Conservation (phyloP, 2,329 filamentous ascomycete genomes). For the Stagonosporopsis chrysanthemi region DNA sequence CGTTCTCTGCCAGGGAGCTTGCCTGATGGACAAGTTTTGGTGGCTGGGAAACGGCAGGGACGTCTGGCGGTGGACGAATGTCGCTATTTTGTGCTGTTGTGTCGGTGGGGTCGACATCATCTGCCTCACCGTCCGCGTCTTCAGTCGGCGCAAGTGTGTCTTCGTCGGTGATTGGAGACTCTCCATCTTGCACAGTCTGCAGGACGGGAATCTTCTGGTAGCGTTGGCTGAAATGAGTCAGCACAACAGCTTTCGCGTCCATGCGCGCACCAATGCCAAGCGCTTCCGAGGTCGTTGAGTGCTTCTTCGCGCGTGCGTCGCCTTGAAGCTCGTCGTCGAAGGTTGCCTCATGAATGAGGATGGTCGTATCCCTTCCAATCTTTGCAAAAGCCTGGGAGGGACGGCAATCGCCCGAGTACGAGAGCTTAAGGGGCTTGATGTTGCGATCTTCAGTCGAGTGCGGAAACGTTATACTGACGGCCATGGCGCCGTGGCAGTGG, state of each 20-base stretch:
- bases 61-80: slow-evolving; percentile 22
- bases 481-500: slow-evolving; percentile 83
- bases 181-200: slow-evolving; percentile 48
- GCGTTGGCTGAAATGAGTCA: slow-evolving; percentile 95
- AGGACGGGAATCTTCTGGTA: slow-evolving; percentile 78
- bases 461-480: slow-evolving; percentile 78
- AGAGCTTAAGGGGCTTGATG: slow-evolving; percentile 75
- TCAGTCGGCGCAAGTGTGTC: slow-evolving; percentile 22
- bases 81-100: slow-evolving; percentile 32
- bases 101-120: slow-evolving; percentile 29
- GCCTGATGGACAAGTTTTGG: slow-evolving; percentile 21
- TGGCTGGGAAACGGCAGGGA: slow-evolving; percentile 14
- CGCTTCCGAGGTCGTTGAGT: slow-evolving; percentile 88
- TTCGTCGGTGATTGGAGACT: slow-evolving; percentile 15
- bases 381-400: slow-evolving; percentile 70
- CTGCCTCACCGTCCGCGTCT: slow-evolving; percentile 39
- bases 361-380: slow-evolving; percentile 77
- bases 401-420: slow-evolving; percentile 93
- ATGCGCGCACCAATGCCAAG: slow-evolving; percentile 78
- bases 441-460: slow-evolving; percentile 47
- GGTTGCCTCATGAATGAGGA: slow-evolving; percentile 94
- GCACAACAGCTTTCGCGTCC: slow-evolving; percentile 78
- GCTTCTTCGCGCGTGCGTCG: slow-evolving; percentile 87
- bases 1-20: slow-evolving; percentile 24
- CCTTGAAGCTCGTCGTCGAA: slow-evolving; percentile 84